Evolutionary conservation across 352 stramenopile species (phyloP).

Genomic region (Globisporangium okanoganense): DNA sequence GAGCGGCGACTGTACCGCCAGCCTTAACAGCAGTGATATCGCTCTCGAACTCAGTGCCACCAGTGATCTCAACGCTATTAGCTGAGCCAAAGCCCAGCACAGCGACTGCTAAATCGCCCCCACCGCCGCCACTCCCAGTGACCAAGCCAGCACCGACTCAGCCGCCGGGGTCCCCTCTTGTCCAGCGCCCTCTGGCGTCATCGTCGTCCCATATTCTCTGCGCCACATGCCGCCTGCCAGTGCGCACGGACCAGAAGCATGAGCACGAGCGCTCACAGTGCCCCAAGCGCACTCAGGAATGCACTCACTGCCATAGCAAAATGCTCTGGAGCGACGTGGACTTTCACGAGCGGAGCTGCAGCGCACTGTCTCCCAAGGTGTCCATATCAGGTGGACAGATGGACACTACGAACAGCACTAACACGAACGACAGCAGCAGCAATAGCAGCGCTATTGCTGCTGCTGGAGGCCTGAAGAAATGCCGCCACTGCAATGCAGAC

Average conservation of each 20-base stretch:
- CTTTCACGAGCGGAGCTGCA: slow-evolving; percentile 30
- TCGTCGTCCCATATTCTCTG: slow-evolving; percentile 32
- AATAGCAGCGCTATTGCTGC: neutral
- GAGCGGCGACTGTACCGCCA: neutral
- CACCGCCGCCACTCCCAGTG: neutral
- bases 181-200: neutral
- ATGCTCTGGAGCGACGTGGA: slow-evolving; percentile 44
- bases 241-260: slow-evolving; percentile 37
- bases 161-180: neutral
- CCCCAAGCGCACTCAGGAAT: slow-evolving; percentile 45
- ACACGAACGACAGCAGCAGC: neutral
- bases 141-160: slow-evolving; percentile 2
- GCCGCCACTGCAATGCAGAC: slow-evolving; percentile 54
- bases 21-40: neutral
- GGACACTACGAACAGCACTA: neutral
- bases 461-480: slow-evolving; percentile 43
- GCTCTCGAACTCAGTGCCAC: neutral
- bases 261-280: slow-evolving; percentile 61
- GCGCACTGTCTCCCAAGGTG: neutral
- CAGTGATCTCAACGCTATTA: neutral
- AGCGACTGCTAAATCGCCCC: neutral
- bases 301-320: slow-evolving; percentile 31
- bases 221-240: slow-evolving; percentile 40
- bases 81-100: neutral
- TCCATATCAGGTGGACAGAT: neutral